Evolutionary conservation across 2,329 filamentous ascomycete genomes (phyloP), one percentile per base, ranked within the genome.

Genomic region (Penicillium sp.): DNA sequence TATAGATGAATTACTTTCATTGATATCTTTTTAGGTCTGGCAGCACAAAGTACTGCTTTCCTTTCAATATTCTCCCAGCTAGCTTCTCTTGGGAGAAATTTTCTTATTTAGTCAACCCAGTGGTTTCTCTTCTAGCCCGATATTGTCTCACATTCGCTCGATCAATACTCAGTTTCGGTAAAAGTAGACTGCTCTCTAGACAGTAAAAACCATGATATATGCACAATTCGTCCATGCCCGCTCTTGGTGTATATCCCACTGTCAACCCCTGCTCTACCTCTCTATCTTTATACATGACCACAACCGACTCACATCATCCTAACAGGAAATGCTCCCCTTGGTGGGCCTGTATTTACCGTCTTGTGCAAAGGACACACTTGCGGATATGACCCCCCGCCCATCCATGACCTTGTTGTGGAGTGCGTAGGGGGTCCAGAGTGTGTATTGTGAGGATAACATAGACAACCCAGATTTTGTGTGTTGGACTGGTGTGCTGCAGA

Each of bases 351-450:
- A 45, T 29, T 53, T 5, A 23, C 21, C 7, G 47, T 43, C 41
- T 63, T 50, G 23, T 60, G 61, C 5, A 61, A 38, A n/a, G 59
- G 50, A 38, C 54, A 64, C 5, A 6, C 13, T 3, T 46, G 41
- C 3, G 17, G 3, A 23, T 43, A 55, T 31, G 42, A 33, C 0
- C 45, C 40, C 2, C 43, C 12, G 10, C n/a, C 41, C 10, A 42
- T 43, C 54, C 54, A 56, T 17, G 38, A 17, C 29, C 27, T 49
- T 3, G 43, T 17, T 12, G n/a, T 15, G 2, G 35, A 23, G 4
- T 53, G 41, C 1, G 33, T 12, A 7, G 41, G 3, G 5, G 33
- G 10, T 2, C 9, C 29, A 19, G 48, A 3, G 2, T 21, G 17
- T 0, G 8, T 19, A 21, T 15, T 55, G 2, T 54, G 51, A 8